Conservation (phyloP, 305 asterid genomes). For the Solanum hybrid region DNA sequence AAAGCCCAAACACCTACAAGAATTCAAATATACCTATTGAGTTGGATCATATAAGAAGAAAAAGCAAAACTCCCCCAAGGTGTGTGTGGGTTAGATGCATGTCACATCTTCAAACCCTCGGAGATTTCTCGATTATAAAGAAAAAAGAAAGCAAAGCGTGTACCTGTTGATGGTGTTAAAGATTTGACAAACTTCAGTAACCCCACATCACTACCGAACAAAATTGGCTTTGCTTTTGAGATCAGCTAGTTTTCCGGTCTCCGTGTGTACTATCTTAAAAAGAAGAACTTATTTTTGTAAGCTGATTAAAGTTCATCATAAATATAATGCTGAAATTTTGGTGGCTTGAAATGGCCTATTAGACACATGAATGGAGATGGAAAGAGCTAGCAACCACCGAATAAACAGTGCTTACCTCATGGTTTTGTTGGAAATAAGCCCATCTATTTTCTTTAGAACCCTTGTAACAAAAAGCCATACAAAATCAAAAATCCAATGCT, state of each 20-base stretch:
- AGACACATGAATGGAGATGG: not conserved
- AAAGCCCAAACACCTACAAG: conserved; percentile 42
- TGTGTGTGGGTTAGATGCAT: not conserved
- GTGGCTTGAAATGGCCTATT: not conserved
- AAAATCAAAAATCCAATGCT: conserved; percentile 9
- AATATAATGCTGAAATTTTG: not conserved
- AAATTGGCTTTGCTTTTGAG: conserved; percentile 24
- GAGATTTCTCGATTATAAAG: not conserved
- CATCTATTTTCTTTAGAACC: conserved; percentile 86
- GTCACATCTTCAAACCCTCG: not conserved
- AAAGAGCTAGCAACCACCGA: not conserved
- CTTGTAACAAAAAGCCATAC: conserved; percentile 29
- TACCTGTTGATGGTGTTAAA: conserved; percentile 33
- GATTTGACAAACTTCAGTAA: conserved; percentile 19
- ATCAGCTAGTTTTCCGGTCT: conserved; percentile 24
- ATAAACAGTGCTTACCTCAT: conserved; percentile 39
- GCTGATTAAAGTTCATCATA: not conserved
- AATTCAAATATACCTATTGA: not conserved
- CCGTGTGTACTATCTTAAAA: conserved; percentile 32
- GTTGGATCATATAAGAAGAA: not conserved
- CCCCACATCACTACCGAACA: conserved; percentile 13
- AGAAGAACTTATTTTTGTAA: not conserved
- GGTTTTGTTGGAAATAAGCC: conserved; percentile 47
- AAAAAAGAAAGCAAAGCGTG: not conserved
- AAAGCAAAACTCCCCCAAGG: not conserved